Percentiles rank a stretch among this genome's conserved stretches.
These are phyloP conservation scores for Hippophae gyantsensis DNA, from an alignment of 306 rosid species.

Conservation along the genomic window DNA sequence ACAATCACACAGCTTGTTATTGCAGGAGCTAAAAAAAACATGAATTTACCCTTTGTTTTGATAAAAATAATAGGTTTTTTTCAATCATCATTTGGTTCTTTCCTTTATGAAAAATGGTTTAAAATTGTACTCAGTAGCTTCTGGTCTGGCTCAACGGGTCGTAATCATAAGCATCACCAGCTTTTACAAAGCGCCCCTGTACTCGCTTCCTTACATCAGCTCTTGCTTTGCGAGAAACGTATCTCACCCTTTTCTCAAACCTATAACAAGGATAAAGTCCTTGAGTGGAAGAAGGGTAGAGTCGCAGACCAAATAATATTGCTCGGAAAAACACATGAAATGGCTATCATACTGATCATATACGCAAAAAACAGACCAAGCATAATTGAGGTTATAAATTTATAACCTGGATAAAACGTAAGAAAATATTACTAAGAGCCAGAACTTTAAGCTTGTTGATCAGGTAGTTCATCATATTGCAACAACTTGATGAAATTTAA, in stretches of 20 bases:
- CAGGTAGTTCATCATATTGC: not conserved
- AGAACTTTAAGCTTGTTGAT: no score
- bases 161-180: constrained; percentile 81
- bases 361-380: no score
- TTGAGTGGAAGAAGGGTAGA: not conserved
- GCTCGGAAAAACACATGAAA: not conserved
- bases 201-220: constrained; percentile 89
- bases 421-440: no score
- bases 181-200: constrained; percentile 93
- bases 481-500: not conserved
- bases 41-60: constrained; percentile 25
- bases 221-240: constrained; percentile 89
- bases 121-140: constrained; percentile 68
- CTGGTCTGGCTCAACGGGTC: constrained; percentile 81
- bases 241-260: constrained; percentile 83
- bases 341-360: no score
- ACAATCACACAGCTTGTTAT: constrained; percentile 45
- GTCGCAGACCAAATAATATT: constrained; percentile 4
- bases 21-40: constrained; percentile 31
- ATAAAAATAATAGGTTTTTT: constrained; percentile 22
- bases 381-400: no score
- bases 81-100: constrained; percentile 34
- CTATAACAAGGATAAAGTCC: constrained; percentile 22
- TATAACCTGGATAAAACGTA: no score
- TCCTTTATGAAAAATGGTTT: constrained; percentile 42